phyloP scores from a whole-genome alignment of 2,329 filamentous ascomycete species.

The Lithohypha guttulata region DNA sequence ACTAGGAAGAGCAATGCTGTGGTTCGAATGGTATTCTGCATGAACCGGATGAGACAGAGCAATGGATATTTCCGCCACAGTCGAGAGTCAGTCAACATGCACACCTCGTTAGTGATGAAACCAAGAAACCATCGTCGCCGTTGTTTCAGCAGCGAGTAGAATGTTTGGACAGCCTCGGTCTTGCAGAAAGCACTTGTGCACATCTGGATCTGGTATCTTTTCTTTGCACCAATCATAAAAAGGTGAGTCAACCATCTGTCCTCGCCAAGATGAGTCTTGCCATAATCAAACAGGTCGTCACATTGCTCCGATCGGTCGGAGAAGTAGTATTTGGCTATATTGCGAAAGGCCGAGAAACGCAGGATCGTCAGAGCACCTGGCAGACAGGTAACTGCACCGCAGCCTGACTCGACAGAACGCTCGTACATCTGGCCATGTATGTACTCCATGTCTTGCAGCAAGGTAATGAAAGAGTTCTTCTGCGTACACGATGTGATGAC shows the following conservation, averaged over 20 bases:
- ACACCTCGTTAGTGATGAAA: constrained; percentile 95
- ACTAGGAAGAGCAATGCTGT: constrained; percentile 91
- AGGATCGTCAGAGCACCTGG: constrained; percentile 93
- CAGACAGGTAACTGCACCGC: constrained; percentile 86
- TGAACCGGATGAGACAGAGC: constrained; percentile 74
- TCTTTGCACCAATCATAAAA: constrained; percentile 94
- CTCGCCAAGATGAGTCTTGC: constrained; percentile 88
- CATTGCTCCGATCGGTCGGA: constrained; percentile 93
- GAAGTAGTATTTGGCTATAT: constrained; percentile 98
- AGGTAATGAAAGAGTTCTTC: constrained; percentile 77
- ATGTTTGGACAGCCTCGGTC: constrained; percentile 89
- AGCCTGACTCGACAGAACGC: constrained; percentile 86
- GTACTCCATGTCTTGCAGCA: constrained; percentile 97
- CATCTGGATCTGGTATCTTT: constrained; percentile 93
- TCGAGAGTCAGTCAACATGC: constrained; percentile 90
- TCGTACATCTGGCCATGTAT: constrained; percentile 95
- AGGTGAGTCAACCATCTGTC: constrained; percentile 95
- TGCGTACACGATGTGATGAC: constrained; percentile 91
- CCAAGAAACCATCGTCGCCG: constrained; percentile 92
- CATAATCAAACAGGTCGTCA: constrained; percentile 91
- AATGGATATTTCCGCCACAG: constrained; percentile 87
- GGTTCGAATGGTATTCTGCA: constrained; percentile 92
- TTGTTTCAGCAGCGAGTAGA: constrained; percentile 79
- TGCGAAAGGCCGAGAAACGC: constrained; percentile 87
- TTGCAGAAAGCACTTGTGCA: constrained; percentile 97